Evolutionary conservation across 2,329 filamentous ascomycete genomes (phyloP).

Genomic region (Neofusicoccum umdonicola): DNA sequence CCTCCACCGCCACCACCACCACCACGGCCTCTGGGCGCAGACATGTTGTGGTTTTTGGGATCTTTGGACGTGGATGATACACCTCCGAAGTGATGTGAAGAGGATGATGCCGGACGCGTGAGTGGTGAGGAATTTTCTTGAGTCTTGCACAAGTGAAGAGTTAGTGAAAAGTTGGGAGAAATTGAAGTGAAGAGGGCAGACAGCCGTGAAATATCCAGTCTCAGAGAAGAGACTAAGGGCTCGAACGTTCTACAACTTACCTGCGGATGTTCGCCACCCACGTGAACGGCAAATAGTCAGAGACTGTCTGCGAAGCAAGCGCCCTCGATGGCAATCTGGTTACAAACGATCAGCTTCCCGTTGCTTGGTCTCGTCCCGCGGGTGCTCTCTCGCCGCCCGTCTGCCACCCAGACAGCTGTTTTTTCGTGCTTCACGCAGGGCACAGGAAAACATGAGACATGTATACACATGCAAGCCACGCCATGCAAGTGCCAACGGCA

Average conservation of each 20-base stretch:
- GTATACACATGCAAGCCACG: no score
- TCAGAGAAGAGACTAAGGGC: no score
- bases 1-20: conserved; percentile 18
- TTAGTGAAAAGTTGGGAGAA: not conserved
- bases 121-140: not conserved
- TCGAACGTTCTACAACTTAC: conserved; percentile 10
- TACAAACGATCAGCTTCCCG: not conserved
- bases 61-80: not conserved
- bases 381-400: not conserved
- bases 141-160: not conserved
- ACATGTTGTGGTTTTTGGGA: not conserved
- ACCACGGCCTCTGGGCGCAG: conserved; percentile 10
- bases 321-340: not conserved
- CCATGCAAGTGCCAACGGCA: no score
- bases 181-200: not conserved
- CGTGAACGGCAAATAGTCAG: not conserved
- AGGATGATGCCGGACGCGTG: not conserved
- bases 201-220: not conserved
- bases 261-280: not conserved
- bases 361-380: not conserved
- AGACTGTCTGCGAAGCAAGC: not conserved
- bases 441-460: no score
- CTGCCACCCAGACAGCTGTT: no score
- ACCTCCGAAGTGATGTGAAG: not conserved
- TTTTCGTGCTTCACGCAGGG: no score